Evolutionary conservation across 2,329 filamentous ascomycete species (phyloP).

Genomic region (Penicillium concentricum): DNA sequence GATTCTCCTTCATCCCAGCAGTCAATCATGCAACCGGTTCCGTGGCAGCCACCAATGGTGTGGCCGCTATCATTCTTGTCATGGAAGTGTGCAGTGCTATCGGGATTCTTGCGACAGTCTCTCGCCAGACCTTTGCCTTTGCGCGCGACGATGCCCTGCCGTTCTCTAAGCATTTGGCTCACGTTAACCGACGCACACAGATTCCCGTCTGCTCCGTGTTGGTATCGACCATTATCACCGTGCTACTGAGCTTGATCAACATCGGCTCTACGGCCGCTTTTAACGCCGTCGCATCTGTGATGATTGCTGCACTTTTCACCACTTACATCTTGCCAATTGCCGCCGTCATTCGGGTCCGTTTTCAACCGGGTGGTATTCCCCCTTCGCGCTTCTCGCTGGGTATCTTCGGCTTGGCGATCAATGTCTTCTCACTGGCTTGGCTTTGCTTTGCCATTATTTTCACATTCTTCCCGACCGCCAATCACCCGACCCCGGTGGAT

Average conservation of each 20-base stretch:
- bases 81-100: slow-evolving; percentile 38
- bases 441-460: slow-evolving; percentile 30
- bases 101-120: slow-evolving; percentile 32
- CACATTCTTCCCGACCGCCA: slow-evolving; percentile 32
- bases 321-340: slow-evolving; percentile 50
- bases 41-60: slow-evolving; percentile 45
- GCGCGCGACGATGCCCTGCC: slow-evolving; percentile 44
- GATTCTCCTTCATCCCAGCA: slow-evolving; percentile 52
- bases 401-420: slow-evolving; percentile 28
- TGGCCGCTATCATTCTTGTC: slow-evolving; percentile 47
- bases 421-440: slow-evolving; percentile 29
- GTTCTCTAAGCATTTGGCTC: slow-evolving; percentile 25
- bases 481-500: slow-evolving; percentile 17
- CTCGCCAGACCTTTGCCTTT: slow-evolving; percentile 45
- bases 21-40: slow-evolving; percentile 50
- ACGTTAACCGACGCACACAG: slow-evolving; percentile 38
- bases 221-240: slow-evolving; percentile 33
- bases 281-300: slow-evolving; percentile 55
- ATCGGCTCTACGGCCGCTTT: slow-evolving; percentile 54
- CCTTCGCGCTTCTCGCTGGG: slow-evolving; percentile 27
- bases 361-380: slow-evolving; percentile 21
- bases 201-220: slow-evolving; percentile 45
- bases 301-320: slow-evolving; percentile 51
- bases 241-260: slow-evolving; percentile 50
- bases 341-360: slow-evolving; percentile 21